phyloP scores from a whole-genome alignment of 2,329 filamentous ascomycete species.

The Calonectria pseudoturangicola region DNA sequence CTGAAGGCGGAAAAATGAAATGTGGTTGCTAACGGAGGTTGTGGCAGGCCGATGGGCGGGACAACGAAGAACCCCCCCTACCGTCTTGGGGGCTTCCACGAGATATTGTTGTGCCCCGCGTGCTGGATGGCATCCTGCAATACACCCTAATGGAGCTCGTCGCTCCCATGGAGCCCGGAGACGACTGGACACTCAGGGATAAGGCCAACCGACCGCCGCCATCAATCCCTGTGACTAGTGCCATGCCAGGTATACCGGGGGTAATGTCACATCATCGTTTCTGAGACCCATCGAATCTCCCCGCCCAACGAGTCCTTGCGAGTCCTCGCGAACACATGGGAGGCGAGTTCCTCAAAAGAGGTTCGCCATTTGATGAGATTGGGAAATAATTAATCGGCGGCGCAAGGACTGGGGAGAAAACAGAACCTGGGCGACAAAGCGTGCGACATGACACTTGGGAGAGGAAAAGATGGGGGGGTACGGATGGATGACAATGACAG shows the following conservation, averaged over 20 bases:
- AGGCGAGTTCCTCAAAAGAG: constrained; percentile 36
- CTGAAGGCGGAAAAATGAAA: not conserved
- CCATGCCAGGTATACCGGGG: constrained; percentile 53
- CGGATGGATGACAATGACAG: constrained; percentile 37
- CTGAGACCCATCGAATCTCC: constrained; percentile 45
- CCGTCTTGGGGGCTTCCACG: constrained; percentile 57
- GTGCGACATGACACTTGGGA: constrained; percentile 31
- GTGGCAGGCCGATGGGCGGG: constrained; percentile 69
- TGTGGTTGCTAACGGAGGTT: constrained; percentile 43
- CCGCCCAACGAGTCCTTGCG: constrained; percentile 40
- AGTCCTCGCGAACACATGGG: constrained; percentile 39
- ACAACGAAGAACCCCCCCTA: constrained; percentile 60
- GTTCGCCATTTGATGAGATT: constrained; percentile 40
- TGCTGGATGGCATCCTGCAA: constrained; percentile 66
- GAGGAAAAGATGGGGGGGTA: constrained; percentile 42
- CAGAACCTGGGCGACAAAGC: constrained; percentile 21
- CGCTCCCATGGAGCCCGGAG: constrained; percentile 60
- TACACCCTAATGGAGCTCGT: constrained; percentile 70
- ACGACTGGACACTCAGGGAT: constrained; percentile 62
- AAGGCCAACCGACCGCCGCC: constrained; percentile 55
- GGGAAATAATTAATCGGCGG: constrained; percentile 48
- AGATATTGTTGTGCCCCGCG: constrained; percentile 67
- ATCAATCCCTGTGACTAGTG: constrained; percentile 55
- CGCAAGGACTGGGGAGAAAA: constrained; percentile 38
- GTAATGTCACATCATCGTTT: constrained; percentile 52